Conservation (phyloP, 139 green algal genomes). For the Dunaliella primolecta region DNA sequence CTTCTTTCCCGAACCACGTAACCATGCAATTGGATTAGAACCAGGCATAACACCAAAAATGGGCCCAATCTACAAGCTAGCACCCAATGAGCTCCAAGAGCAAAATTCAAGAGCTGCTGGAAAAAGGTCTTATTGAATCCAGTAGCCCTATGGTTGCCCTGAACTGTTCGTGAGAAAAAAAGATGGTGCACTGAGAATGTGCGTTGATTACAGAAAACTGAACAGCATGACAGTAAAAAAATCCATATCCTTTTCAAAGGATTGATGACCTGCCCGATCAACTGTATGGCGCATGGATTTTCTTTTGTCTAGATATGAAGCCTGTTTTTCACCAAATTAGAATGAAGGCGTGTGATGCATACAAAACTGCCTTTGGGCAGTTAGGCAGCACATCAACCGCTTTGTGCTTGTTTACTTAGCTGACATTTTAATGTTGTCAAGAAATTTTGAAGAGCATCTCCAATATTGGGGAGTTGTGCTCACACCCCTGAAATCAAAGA, state of each 20-base stretch:
- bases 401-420: slow-evolving; percentile 35
- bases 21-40: neutral
- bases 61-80: neutral
- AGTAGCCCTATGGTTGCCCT: neutral
- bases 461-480: neutral
- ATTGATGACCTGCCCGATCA: slow-evolving; percentile 46
- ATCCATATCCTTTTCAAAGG: slow-evolving; percentile 31
- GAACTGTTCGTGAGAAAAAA: neutral
- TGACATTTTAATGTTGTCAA: slow-evolving; percentile 23
- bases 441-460: too few species aligned
- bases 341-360: neutral
- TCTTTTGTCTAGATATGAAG: slow-evolving; percentile 40
- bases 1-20: neutral
- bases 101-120: neutral
- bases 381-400: neutral
- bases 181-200: neutral
- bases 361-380: slow-evolving; percentile 26
- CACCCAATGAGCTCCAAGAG: neutral
- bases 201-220: neutral
- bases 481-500: neutral
- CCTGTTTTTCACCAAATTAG: slow-evolving; percentile 24
- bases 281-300: slow-evolving; percentile 26
- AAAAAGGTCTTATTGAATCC: neutral
- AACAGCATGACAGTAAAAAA: slow-evolving; percentile 24
- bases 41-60: neutral